Conservation (phyloP, 768 basidiomycete genomes). For the Phylloporus sp. region DNA sequence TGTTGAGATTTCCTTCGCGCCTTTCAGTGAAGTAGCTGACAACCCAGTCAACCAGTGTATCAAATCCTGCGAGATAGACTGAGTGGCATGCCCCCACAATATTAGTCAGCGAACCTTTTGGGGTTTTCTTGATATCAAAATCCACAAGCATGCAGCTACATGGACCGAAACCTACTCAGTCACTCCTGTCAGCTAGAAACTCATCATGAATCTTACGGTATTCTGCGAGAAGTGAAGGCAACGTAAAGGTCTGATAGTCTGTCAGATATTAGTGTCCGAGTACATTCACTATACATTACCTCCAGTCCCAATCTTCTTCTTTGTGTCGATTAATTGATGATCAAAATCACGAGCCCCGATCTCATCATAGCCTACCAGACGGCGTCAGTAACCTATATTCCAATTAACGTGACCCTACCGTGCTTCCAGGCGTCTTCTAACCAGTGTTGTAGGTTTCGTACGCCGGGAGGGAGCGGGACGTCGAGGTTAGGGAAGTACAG, state of each 20-base stretch:
- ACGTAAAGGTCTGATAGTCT: slow-evolving; percentile 58
- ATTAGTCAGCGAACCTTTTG: slow-evolving; percentile 36
- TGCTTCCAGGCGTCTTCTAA: slow-evolving; percentile 78
- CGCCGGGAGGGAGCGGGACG: slow-evolving; percentile 53
- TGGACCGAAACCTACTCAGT: background rate
- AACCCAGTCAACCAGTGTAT: slow-evolving; percentile 64
- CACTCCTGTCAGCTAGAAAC: background rate
- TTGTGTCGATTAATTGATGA: slow-evolving; percentile 46
- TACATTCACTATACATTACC: slow-evolving; percentile 38
- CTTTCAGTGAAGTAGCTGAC: slow-evolving; percentile 60
- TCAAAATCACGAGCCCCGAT: slow-evolving; percentile 62
- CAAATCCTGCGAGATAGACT: slow-evolving; percentile 33
- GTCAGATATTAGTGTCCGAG: background rate
- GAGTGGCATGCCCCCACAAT: background rate
- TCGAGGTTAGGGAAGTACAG: slow-evolving; percentile 60
- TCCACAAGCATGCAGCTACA: slow-evolving; percentile 60
- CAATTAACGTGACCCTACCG: slow-evolving; percentile 35
- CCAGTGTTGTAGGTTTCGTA: slow-evolving; percentile 71
- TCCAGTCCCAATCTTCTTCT: slow-evolving; percentile 77
- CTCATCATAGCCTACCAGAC: slow-evolving; percentile 57
- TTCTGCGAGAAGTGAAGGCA: slow-evolving; percentile 71
- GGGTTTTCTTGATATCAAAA: slow-evolving; percentile 45
- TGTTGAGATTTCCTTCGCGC: slow-evolving; percentile 40
- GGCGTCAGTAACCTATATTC: background rate
- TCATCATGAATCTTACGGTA: slow-evolving; percentile 57